phyloP scores from a whole-genome alignment of 768 basidiomycete species.

The Trametes punicea region DNA sequence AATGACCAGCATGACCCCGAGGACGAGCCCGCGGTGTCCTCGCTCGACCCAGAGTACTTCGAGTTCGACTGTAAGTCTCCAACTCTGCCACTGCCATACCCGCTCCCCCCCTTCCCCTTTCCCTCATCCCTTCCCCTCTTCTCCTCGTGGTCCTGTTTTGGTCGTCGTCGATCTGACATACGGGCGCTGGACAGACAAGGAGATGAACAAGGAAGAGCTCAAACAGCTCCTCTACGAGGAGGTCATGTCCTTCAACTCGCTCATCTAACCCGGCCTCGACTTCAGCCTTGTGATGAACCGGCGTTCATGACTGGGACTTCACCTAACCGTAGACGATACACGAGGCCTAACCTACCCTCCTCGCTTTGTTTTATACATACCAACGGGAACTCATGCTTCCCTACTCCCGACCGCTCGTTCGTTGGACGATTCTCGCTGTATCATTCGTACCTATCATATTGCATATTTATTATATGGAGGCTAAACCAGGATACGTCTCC shows the following conservation, averaged over 20 bases:
- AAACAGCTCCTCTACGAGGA: constrained; percentile 83
- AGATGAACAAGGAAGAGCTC: constrained; percentile 69
- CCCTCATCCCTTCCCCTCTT: not conserved
- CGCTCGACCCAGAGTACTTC: constrained; percentile 83
- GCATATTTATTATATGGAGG: constrained; percentile 16
- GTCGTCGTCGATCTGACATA: not conserved
- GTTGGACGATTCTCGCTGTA: not conserved
- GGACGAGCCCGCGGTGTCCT: constrained; percentile 81
- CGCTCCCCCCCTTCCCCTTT: constrained; percentile 28
- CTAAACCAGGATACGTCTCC: not conserved
- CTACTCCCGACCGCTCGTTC: not conserved
- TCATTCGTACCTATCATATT: not conserved
- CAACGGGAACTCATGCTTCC: not conserved
- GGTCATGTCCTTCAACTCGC: constrained; percentile 70
- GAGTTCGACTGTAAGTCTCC: constrained; percentile 74
- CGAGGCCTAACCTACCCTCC: not conserved
- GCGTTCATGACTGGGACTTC: not conserved
- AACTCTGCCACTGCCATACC: not conserved
- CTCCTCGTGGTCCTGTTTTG: not conserved
- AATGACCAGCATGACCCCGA: constrained; percentile 70
- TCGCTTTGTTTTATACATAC: not conserved
- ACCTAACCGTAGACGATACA: not conserved
- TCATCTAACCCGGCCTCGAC: constrained; percentile 40
- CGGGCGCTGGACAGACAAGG: constrained; percentile 42
- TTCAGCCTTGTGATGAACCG: constrained; percentile 7